Base-by-base conservation (phyloP, 345 rosid species). In the Zanthoxylum bungeanum region DNA sequence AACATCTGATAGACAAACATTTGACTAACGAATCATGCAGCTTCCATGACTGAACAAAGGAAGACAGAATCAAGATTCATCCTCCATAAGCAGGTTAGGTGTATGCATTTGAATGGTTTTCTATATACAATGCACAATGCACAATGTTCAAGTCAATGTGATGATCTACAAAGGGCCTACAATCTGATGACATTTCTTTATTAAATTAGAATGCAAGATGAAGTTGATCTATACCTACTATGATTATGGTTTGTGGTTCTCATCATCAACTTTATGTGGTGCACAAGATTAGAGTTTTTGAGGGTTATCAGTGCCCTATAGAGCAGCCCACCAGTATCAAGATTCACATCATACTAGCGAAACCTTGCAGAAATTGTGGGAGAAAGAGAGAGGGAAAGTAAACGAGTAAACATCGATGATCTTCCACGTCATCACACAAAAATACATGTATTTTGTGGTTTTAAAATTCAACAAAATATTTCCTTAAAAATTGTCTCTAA, bases 51-150 rank as follows among this genome's bases (percentile, higher is more conserved):
- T 5, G 57, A 59, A 46, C 44, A 58, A 44, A 28, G 49, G 62
- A 47, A 55, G 52, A 40, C 53, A 66, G 33, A 66, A 36, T 55
- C 71, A 52, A 67, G 60, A 8, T 7, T 58, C 62, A 58, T 36
- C 19, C 3, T 60, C n/a, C 11, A 5, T 33, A 44, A 44, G 49
- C 17, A 44, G 49, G 49, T 44, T 44, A 44, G 49, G 49, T 44
- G 49, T 44, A 44, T 44, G 49, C 47, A 0, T 44, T 44, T 44
- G 49, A 44, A 44, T 44, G 49, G 5, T 14, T 44, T 44, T 14
- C 49, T 19, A 44, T 4, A 14, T 44, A 17, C 42, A 59, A 59
- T 33, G 64, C n/a, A n/a, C 17, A 61, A 9, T 37, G 39, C 39
- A 49, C 36, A 0, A 31, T 17, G 39, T 57, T 31, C 17, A 57